These are phyloP conservation scores for Mortierella antarctica DNA, from an alignment of 192 early-diverging fungal genomes.

Conservation along the genomic window DNA sequence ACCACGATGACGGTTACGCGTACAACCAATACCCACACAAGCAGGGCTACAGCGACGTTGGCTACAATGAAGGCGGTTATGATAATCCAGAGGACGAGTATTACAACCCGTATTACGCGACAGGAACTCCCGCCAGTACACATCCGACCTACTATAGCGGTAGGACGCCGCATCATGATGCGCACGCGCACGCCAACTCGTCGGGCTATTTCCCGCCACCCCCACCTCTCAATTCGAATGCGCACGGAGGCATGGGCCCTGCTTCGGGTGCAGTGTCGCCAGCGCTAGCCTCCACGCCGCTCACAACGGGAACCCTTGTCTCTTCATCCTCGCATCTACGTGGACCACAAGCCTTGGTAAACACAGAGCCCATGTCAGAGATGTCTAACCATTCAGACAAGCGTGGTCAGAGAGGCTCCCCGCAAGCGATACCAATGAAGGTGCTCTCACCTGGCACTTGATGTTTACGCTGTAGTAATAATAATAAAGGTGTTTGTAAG, in stretches of 20 bases:
- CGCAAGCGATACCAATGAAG: slow-evolving; percentile 13
- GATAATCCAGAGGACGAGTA: slow-evolving; percentile 15
- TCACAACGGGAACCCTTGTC: not conserved
- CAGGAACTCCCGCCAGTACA: not conserved
- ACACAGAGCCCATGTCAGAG: not conserved
- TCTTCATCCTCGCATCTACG: not conserved
- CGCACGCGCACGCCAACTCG: slow-evolving; percentile 6
- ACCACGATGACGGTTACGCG: slow-evolving; percentile 4
- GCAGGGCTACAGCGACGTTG: slow-evolving; percentile 8
- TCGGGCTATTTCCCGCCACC: slow-evolving; percentile 26
- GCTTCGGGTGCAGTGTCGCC: not conserved
- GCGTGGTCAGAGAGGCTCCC: not conserved
- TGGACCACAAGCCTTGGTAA: slow-evolving; percentile 13
- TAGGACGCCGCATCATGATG: not conserved
- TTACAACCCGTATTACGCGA: slow-evolving; percentile 37
- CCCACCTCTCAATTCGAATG: not conserved
- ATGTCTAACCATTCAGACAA: not conserved
- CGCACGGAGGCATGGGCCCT: not conserved
- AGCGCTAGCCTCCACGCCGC: not conserved
- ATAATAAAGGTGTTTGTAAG: too few species aligned
- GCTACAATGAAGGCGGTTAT: slow-evolving; percentile 12
- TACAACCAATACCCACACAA: not conserved
- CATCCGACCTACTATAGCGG: slow-evolving; percentile 2
- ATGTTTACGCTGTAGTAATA: too few species aligned
- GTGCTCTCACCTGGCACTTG: not conserved